A percentile compares a stretch with the other conserved stretches of the same genome.
Evolutionary conservation across 441 rosid genomes (phyloP).

Genomic region (Pelargonium exstipulatum): DNA sequence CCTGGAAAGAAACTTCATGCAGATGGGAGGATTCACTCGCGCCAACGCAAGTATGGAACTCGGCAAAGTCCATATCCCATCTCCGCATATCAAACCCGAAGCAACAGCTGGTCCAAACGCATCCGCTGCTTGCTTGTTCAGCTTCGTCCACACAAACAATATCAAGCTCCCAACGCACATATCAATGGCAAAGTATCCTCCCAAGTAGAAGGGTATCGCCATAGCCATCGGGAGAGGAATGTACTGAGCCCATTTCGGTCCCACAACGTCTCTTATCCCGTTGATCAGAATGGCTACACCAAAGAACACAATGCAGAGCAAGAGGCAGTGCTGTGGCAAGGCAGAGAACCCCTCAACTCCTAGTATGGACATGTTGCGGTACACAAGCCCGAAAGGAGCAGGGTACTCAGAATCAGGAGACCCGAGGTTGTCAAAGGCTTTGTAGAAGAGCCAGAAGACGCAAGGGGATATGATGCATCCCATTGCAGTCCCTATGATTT

Average conservation of each 20-base stretch:
- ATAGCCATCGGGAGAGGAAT: slow-evolving; percentile 94
- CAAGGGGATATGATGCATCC: slow-evolving; percentile 22
- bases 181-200: slow-evolving; percentile 80
- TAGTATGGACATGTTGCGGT: slow-evolving; percentile 81
- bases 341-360: slow-evolving; percentile 91
- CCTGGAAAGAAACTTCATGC: slow-evolving; percentile 59
- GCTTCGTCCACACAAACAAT: slow-evolving; percentile 63
- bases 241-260: slow-evolving; percentile 46
- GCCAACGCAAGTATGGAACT: slow-evolving; percentile 68
- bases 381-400: slow-evolving; percentile 82
- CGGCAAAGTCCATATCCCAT: slow-evolving; percentile 87
- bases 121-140: slow-evolving; percentile 46
- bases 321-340: slow-evolving; percentile 66
- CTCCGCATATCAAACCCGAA: slow-evolving; percentile 73
- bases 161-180: slow-evolving; percentile 80
- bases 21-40: slow-evolving; percentile 65
- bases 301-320: slow-evolving; percentile 76
- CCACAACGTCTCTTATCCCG: slow-evolving; percentile 44
- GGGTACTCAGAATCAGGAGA: slow-evolving; percentile 75
- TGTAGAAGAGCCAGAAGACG: slow-evolving; percentile 66
- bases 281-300: slow-evolving; percentile 55
- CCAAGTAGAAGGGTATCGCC: slow-evolving; percentile 93
- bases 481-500: slow-evolving; percentile 25
- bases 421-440: slow-evolving; percentile 71
- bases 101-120: slow-evolving; percentile 63